These are phyloP conservation scores for Tirmania nivea DNA, from an alignment of 495 filamentous ascomycete genomes.

Conservation along the genomic window DNA sequence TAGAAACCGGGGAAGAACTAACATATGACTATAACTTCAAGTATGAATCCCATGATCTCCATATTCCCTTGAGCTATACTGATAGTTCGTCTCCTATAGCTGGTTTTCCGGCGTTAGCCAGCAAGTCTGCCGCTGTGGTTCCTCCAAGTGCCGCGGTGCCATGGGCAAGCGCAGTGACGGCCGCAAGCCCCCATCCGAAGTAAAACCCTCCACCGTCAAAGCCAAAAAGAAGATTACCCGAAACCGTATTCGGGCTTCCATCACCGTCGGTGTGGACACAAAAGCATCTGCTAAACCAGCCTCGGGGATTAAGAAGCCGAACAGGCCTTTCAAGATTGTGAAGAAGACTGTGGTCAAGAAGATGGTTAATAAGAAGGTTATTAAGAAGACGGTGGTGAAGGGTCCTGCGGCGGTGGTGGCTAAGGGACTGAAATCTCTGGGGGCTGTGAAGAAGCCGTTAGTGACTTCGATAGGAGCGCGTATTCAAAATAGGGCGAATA, in stretches of 20 bases:
- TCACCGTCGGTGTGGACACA: neutral
- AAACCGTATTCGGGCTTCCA: conserved; percentile 24
- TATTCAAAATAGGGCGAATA: neutral
- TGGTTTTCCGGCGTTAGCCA: conserved; percentile 21
- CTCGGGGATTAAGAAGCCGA: conserved; percentile 28
- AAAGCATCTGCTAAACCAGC: neutral
- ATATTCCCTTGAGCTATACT: neutral
- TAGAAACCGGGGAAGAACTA: conserved; percentile 84
- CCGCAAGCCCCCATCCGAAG: neutral
- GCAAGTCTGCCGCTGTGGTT: conserved; percentile 63
- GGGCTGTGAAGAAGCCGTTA: neutral
- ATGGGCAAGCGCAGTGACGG: conserved; percentile 28
- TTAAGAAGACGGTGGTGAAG: neutral
- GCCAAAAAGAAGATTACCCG: conserved; percentile 25
- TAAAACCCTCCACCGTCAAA: conserved; percentile 35
- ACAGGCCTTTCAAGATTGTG: conserved; percentile 6
- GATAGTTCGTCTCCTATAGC: conserved; percentile 1
- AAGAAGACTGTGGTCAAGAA: conserved; percentile 4
- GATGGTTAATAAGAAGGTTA: conserved; percentile 9
- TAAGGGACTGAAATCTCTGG: neutral
- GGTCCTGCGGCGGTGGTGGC: neutral
- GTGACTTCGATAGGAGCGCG: neutral
- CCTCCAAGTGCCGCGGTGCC: conserved; percentile 52
- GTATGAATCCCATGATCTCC: conserved; percentile 62
- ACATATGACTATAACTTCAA: conserved; percentile 99